Conservation (phyloP, 495 filamentous ascomycete species). For the Gamarada debralockiae region DNA sequence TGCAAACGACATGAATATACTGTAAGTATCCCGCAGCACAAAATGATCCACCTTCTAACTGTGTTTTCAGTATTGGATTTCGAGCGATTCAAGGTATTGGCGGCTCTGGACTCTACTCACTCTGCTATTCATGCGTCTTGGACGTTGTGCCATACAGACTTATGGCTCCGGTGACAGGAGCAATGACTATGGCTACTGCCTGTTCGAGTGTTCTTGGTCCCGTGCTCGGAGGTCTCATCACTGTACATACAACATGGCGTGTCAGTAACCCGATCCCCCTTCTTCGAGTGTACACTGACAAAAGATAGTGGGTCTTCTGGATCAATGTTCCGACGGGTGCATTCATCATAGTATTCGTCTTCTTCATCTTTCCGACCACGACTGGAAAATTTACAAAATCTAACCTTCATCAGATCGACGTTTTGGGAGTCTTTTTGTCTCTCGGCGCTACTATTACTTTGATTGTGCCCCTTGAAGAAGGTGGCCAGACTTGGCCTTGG, state of each 20-base stretch:
- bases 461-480: slow-evolving; percentile 57
- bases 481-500: slow-evolving; percentile 45
- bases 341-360: slow-evolving; percentile 13
- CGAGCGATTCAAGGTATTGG: slow-evolving; percentile 40
- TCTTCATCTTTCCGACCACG: slow-evolving; percentile 16
- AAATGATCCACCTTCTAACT: no score
- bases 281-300: no score
- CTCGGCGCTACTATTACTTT: slow-evolving; percentile 49
- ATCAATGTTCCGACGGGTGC: slow-evolving; percentile 28
- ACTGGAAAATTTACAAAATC: slow-evolving; percentile 2
- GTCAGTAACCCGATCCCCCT: slow-evolving; percentile 14
- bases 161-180: background rate
- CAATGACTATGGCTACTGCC: slow-evolving; percentile 10
- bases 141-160: slow-evolving; percentile 1
- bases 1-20: slow-evolving; percentile 46
- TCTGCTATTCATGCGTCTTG: slow-evolving; percentile 25
- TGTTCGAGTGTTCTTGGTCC: slow-evolving; percentile 39
- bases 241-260: slow-evolving; percentile 28
- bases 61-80: slow-evolving; percentile 24
- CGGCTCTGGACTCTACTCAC: slow-evolving; percentile 39
- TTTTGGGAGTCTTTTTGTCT: slow-evolving; percentile 50
- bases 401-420: slow-evolving; percentile 36
- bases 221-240: slow-evolving; percentile 41
- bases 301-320: no score
- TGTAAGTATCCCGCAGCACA: background rate